Evolutionary conservation across 2,329 filamentous ascomycete genomes (phyloP).

Genomic region (Elsinoe necatrix): DNA sequence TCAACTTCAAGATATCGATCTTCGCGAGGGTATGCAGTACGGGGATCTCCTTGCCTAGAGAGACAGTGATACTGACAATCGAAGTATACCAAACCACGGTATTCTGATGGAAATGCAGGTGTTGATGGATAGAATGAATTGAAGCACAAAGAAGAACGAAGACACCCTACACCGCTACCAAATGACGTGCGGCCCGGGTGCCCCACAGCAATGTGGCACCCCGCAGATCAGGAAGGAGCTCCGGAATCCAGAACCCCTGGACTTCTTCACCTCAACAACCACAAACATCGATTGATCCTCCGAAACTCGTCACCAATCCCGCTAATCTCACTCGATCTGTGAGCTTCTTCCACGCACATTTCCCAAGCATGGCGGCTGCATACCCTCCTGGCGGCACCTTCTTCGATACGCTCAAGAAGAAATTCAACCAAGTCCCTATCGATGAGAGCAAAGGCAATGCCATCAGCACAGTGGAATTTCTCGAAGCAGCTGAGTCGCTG

Average conservation of each 20-base stretch:
- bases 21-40: neutral
- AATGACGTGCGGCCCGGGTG: neutral
- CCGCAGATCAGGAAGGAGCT: conserved; percentile 3
- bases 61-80: too few relatives aligned
- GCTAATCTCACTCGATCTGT: neutral
- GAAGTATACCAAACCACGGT: too few relatives aligned
- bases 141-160: too few relatives aligned
- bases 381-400: conserved; percentile 63
- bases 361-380: conserved; percentile 18
- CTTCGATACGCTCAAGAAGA: conserved; percentile 75
- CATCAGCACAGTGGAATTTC: conserved; percentile 76
- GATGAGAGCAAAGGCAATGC: conserved; percentile 65
- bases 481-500: conserved; percentile 81
- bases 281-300: neutral
- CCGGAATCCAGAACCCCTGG: neutral
- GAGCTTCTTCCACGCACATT: neutral
- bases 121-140: too few relatives aligned
- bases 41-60: too few relatives aligned
- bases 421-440: conserved; percentile 75
- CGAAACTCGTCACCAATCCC: neutral
- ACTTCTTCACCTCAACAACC: neutral
- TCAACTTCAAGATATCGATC: too few relatives aligned
- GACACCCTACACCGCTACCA: neutral
- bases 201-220: neutral
- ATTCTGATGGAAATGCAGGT: too few relatives aligned